Conservation (phyloP, 2,329 filamentous ascomycete genomes). For the Tolypocladium tropicale region DNA sequence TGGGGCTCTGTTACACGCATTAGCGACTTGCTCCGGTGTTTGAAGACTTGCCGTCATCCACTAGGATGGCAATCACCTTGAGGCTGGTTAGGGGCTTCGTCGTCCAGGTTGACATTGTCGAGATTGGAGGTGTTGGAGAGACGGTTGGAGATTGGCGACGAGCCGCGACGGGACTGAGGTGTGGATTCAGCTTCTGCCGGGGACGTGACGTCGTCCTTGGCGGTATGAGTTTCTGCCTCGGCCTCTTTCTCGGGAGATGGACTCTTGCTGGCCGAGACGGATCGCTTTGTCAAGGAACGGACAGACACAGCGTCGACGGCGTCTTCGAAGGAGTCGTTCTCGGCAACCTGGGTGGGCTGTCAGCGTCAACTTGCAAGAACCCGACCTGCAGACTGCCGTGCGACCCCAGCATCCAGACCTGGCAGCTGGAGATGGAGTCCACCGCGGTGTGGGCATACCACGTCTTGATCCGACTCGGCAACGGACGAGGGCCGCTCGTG, state of each 20-base stretch:
- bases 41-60: background rate
- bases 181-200: conserved; percentile 10
- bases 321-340: conserved; percentile 60
- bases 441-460: conserved; percentile 13
- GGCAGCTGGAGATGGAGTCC: conserved; percentile 3
- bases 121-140: conserved; percentile 37
- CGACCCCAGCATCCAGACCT: background rate
- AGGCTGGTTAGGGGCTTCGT: conserved; percentile 31
- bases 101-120: conserved; percentile 58
- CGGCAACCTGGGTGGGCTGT: conserved; percentile 15
- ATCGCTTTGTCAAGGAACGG: conserved; percentile 51
- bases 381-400: conserved; percentile 6
- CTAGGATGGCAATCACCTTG: conserved; percentile 16
- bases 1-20: conserved; percentile 15
- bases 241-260: conserved; percentile 12
- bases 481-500: conserved; percentile 18
- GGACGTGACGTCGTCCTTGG: conserved; percentile 5
- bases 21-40: conserved; percentile 5
- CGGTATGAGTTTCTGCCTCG: conserved; percentile 7
- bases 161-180: conserved; percentile 17
- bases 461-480: conserved; percentile 16
- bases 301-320: conserved; percentile 56
- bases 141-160: conserved; percentile 29
- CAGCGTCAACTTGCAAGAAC: conserved; percentile 6
- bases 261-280: conserved; percentile 22